These are phyloP conservation scores for Aspergillus heteromorphus DNA, from an alignment of 495 filamentous ascomycete species.

Conservation along the genomic window DNA sequence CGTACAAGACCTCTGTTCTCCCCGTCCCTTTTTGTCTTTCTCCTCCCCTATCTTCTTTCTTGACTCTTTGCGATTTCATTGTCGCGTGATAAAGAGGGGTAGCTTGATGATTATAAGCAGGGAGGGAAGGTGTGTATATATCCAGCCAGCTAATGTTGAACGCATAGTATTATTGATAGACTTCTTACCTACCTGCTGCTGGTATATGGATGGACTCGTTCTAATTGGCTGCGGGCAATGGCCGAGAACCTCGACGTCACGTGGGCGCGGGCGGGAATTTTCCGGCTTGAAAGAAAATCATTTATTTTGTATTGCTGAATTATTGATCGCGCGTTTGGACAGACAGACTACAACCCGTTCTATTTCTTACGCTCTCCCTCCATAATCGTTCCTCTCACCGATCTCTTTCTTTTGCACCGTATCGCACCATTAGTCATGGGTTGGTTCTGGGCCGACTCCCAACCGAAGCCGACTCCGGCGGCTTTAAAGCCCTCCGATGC, in stretches of 20 bases:
- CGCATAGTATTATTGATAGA: background rate
- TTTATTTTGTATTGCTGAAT: background rate
- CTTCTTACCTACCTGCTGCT: background rate
- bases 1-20: background rate
- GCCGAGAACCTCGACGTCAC: background rate
- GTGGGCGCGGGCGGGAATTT: conserved; percentile 1
- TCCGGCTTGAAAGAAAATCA: conserved; percentile 1
- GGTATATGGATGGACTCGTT: background rate
- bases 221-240: background rate
- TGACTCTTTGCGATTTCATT: background rate
- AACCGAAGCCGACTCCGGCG: conserved; percentile 33
- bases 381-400: background rate
- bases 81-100: conserved; percentile 6
- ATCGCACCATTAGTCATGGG: conserved; percentile 60
- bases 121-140: background rate
- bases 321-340: background rate
- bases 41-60: background rate
- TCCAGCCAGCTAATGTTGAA: no score
- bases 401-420: background rate
- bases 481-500: conserved; percentile 38
- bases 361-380: background rate
- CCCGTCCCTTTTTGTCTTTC: conserved; percentile 2
- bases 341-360: background rate
- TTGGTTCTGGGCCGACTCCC: conserved; percentile 94
- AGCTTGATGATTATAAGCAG: background rate